These are phyloP conservation scores for Heliocybe sulcata DNA, from an alignment of 1,284 basidiomycete genomes.

Conservation along the genomic window DNA sequence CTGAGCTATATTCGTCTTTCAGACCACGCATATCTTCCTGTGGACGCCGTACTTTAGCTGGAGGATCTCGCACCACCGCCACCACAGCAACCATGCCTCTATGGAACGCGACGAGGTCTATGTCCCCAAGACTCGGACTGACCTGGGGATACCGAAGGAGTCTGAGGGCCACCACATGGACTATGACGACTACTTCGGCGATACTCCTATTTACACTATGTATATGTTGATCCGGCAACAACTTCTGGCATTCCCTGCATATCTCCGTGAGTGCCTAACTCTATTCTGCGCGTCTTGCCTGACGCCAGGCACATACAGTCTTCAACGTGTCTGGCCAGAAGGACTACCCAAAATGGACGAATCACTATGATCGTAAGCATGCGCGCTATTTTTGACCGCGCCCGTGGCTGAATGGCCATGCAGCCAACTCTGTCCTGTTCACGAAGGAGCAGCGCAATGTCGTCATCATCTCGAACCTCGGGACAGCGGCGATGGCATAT, in stretches of 20 bases:
- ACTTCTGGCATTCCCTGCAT: constrained; percentile 14
- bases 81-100: constrained; percentile 43
- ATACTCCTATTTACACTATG: constrained; percentile 43
- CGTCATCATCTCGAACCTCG: constrained; percentile 48
- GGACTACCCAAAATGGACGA: constrained; percentile 2
- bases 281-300: constrained; percentile 34
- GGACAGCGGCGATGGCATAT: constrained; percentile 40
- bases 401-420: constrained; percentile 9
- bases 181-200: constrained; percentile 47
- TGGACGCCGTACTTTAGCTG: constrained; percentile 52
- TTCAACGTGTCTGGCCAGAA: constrained; percentile 4
- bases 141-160: constrained; percentile 36
- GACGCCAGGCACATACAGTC: neutral
- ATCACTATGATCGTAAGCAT: constrained; percentile 4
- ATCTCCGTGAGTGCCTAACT: constrained; percentile 27
- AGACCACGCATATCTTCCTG: constrained; percentile 37
- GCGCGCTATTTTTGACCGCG: neutral
- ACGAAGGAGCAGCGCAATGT: constrained; percentile 38
- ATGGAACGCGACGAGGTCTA: constrained; percentile 47
- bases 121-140: constrained; percentile 38
- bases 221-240: constrained; percentile 20
- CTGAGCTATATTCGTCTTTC: neutral
- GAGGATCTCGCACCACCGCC: constrained; percentile 48
- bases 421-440: constrained; percentile 2
- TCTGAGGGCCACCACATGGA: constrained; percentile 39